Evolutionary conservation across 306 rosid species (phyloP).

Genomic region (Purshia tridentata): DNA sequence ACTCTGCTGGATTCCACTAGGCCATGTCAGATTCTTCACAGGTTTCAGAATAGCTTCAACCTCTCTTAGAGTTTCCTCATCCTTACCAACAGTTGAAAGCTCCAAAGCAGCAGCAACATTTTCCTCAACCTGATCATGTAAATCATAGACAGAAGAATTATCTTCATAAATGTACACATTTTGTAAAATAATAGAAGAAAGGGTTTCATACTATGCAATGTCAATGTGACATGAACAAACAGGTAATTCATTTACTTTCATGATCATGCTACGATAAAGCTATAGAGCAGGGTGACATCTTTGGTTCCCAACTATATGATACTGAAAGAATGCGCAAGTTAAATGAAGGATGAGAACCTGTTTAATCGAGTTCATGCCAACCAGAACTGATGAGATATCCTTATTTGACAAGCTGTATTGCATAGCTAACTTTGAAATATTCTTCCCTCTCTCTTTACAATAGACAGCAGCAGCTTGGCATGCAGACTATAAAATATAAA

Average conservation of each 20-base stretch:
- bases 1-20: conserved; percentile 76
- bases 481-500: conserved; percentile 57
- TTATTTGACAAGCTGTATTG: conserved; percentile 92
- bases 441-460: conserved; percentile 77
- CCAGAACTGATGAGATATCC: conserved; percentile 83
- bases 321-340: neutral
- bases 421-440: conserved; percentile 82
- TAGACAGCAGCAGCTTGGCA: conserved; percentile 71
- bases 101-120: conserved; percentile 84
- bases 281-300: neutral
- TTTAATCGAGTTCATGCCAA: conserved; percentile 76
- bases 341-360: conserved; percentile 47
- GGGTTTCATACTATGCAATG: neutral
- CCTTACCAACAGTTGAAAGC: conserved; percentile 60
- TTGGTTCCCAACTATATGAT: neutral
- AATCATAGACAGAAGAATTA: neutral
- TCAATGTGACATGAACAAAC: neutral
- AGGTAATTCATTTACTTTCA: neutral
- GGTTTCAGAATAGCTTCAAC: conserved; percentile 74
- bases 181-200: neutral
- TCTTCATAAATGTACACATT: neutral
- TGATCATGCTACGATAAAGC: neutral
- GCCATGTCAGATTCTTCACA: conserved; percentile 86
- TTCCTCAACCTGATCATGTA: conserved; percentile 61
- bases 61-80: conserved; percentile 59